Conservation (phyloP, 441 rosid genomes). For the Erodium texanum region DNA sequence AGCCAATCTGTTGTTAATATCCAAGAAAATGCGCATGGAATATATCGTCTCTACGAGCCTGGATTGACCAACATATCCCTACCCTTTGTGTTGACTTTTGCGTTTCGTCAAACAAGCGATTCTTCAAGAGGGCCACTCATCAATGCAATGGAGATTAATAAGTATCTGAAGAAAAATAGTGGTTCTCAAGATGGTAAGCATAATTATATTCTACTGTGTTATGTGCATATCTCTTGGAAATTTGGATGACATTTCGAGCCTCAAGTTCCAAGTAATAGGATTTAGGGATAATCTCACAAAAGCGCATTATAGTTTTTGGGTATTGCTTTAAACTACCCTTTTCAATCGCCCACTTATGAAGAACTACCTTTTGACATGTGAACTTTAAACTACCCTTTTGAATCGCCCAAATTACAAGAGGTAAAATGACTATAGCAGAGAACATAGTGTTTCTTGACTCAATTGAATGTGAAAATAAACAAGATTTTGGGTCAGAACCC, state of each 20-base stretch:
- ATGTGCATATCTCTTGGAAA: constrained; percentile 9
- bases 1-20: constrained; percentile 77
- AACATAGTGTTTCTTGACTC: too few relatives aligned
- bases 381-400: too few relatives aligned
- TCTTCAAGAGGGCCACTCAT: constrained; percentile 84
- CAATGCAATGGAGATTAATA: constrained; percentile 87
- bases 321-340: too few relatives aligned
- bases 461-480: too few relatives aligned
- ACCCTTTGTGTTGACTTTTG: constrained; percentile 79
- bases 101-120: constrained; percentile 67
- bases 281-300: too few relatives aligned
- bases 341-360: too few relatives aligned
- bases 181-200: constrained; percentile 76
- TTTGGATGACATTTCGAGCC: neutral
- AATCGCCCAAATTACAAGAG: too few relatives aligned
- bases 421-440: too few relatives aligned
- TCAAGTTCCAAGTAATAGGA: neutral
- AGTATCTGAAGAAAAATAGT: constrained; percentile 56
- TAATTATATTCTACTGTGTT: too few relatives aligned
- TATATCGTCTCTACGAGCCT: constrained; percentile 70
- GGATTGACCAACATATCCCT: constrained; percentile 65
- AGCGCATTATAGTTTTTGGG: too few relatives aligned
- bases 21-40: constrained; percentile 79
- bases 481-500: too few relatives aligned
- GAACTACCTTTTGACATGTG: too few relatives aligned